Base-by-base conservation (phyloP, 768 basidiomycete species). In the Leccinum ochraceum region DNA sequence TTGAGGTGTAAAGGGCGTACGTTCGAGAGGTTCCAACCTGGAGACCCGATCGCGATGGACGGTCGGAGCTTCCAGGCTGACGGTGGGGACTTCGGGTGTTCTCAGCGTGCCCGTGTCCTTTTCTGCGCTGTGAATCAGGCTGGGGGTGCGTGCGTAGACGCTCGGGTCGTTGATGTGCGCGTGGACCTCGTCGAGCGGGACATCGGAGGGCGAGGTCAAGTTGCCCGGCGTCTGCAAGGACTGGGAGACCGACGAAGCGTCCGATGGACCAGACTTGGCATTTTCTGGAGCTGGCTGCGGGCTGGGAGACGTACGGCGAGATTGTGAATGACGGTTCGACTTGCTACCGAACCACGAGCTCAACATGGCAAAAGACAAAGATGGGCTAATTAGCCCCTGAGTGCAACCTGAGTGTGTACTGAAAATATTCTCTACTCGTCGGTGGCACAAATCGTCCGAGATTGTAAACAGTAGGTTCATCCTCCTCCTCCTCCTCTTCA, bases 1-100 rank as follows among this genome's bases (percentile, higher is more conserved):
- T 66, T 90, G 88, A 32, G 86, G 86, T 1, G 87, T 87, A 66
- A 70, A 71, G 13, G 66, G 56, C n/a, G 57, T 51, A 17, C 26
- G 44, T 52, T 63, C 26, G 13, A 20, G 49, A 13, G 9, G 55
- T 24, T 58, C 59, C 9, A 42, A 59, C 4, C 48, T 14, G 36
- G 53, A 6, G 54, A n/a, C 39, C 9, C n/a, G 37, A 20, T 58
- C 48, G 53, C 32, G 7, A 20, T 42, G 60, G 17, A 28, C 32
- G 10, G 51, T 37, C 14, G 48, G 53, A 24, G 53, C 53, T 6
- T 61, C 66, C 20, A 55, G 52, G 42, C 60, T 63, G 20, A 55
- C n/a, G 11, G 63, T 39, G 39, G n/a, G 61, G 14, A 36, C 52
- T 13, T 54, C 57, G 46, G 62, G 67, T 6, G 57, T 71, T 50